Evolutionary conservation across 2,329 filamentous ascomycete genomes (phyloP).

Genomic region (Sclerotinia glacialis): DNA sequence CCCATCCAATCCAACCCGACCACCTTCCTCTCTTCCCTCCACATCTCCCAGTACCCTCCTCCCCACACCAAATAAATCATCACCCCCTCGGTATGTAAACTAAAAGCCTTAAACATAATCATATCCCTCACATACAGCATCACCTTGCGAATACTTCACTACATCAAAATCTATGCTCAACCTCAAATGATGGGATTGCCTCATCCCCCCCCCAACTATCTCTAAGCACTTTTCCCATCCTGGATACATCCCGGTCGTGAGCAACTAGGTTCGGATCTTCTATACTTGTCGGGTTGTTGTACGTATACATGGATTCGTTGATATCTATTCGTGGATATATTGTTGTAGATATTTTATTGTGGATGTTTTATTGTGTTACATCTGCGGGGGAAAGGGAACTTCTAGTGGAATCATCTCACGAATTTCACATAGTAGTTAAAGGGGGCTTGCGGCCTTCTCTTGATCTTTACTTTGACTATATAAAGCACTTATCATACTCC

Average conservation of each 20-base stretch:
- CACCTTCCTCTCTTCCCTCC: background rate
- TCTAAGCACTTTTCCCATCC: background rate
- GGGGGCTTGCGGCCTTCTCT: background rate
- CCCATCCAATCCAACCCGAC: background rate
- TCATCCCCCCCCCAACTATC: conserved; percentile 11
- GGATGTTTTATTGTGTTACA: background rate
- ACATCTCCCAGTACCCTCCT: background rate
- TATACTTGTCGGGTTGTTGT: background rate
- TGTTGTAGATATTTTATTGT: too few relatives aligned
- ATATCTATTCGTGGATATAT: too few relatives aligned
- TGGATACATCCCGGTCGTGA: background rate
- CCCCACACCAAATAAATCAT: background rate
- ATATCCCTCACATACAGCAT: background rate
- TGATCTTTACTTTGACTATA: background rate
- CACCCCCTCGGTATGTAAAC: too few relatives aligned
- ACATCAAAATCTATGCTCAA: background rate
- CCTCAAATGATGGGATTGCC: background rate
- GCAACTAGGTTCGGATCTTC: background rate
- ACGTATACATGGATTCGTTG: background rate
- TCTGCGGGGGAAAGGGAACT: background rate
- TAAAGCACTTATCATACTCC: background rate
- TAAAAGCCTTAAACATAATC: background rate
- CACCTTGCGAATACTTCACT: background rate
- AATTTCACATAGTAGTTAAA: background rate
- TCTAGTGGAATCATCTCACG: background rate